Conservation (phyloP, 768 basidiomycete genomes). For the Gymnopilus junonius region DNA sequence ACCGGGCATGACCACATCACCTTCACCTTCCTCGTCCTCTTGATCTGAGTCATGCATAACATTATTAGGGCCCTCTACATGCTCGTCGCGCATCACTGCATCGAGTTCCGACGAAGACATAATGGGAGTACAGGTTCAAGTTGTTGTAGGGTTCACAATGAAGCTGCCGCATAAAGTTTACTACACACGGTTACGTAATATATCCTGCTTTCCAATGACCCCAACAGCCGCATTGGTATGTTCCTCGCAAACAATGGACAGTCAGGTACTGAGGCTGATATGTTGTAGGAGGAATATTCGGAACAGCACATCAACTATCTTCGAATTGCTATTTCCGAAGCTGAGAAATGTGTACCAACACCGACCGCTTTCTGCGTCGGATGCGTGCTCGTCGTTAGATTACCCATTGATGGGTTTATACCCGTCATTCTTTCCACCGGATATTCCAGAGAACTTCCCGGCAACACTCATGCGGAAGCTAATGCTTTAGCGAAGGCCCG, state of each 20-base stretch:
- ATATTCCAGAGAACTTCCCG: constrained; percentile 88
- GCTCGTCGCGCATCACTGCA: constrained; percentile 35
- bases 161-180: constrained; percentile 21
- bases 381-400: constrained; percentile 66
- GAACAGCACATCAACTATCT: constrained; percentile 48
- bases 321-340: constrained; percentile 69
- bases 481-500: constrained; percentile 83
- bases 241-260: not conserved
- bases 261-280: not conserved
- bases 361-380: constrained; percentile 92
- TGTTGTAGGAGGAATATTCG: constrained; percentile 7
- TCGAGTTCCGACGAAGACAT: constrained; percentile 60
- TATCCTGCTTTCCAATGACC: constrained; percentile 3
- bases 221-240: constrained; percentile 7
- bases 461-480: constrained; percentile 97
- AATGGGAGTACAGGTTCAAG: constrained; percentile 33
- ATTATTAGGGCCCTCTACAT: constrained; percentile 52
- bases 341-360: constrained; percentile 67
- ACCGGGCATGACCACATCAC: constrained; percentile 56
- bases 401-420: constrained; percentile 37
- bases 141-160: constrained; percentile 8
- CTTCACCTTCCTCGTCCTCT: constrained; percentile 61
- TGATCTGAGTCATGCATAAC: constrained; percentile 60
- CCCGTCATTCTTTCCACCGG: constrained; percentile 74
- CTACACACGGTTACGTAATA: constrained; percentile 23